These are phyloP conservation scores for Barbarea vulgaris DNA, from an alignment of 345 rosid genomes.

Conservation along the genomic window DNA sequence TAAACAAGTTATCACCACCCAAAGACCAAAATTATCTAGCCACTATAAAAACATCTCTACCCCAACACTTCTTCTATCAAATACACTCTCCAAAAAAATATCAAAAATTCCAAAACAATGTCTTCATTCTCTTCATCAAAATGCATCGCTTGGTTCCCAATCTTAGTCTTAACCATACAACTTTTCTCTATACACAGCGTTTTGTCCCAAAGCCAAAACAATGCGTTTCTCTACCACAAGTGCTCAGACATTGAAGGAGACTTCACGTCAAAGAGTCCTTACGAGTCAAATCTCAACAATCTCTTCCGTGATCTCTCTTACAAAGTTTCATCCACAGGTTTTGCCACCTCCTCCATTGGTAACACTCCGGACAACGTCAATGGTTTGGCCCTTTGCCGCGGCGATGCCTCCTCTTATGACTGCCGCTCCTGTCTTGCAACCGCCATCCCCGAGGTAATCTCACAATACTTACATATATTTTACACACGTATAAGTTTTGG, in stretches of 20 bases:
- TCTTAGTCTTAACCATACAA: conserved; percentile 32
- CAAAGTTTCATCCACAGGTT: conserved; percentile 54
- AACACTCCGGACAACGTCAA: conserved; percentile 41
- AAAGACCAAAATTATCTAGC: background rate
- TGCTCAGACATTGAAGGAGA: conserved; percentile 51
- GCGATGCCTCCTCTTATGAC: conserved; percentile 51
- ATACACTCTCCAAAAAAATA: background rate
- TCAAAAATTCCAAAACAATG: conserved; percentile 30
- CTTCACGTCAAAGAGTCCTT: conserved; percentile 45
- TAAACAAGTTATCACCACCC: background rate
- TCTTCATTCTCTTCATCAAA: conserved; percentile 20
- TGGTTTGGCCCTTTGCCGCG: conserved; percentile 66
- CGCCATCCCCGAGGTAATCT: conserved; percentile 49
- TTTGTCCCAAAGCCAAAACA: conserved; percentile 35
- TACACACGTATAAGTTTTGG: background rate
- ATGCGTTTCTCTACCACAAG: conserved; percentile 46
- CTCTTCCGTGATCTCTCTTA: conserved; percentile 45
- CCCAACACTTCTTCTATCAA: conserved; percentile 10
- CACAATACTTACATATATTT: background rate
- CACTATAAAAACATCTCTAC: conserved; percentile 19
- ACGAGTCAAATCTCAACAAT: conserved; percentile 50
- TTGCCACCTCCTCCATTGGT: conserved; percentile 46
- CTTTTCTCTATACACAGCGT: conserved; percentile 19
- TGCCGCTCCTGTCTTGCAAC: conserved; percentile 53
- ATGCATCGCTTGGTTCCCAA: conserved; percentile 13